Percentiles rank a stretch among this genome's conserved stretches.
phyloP scores from a whole-genome alignment of 1,284 basidiomycete species.

The Trichosporon sp. region DNA sequence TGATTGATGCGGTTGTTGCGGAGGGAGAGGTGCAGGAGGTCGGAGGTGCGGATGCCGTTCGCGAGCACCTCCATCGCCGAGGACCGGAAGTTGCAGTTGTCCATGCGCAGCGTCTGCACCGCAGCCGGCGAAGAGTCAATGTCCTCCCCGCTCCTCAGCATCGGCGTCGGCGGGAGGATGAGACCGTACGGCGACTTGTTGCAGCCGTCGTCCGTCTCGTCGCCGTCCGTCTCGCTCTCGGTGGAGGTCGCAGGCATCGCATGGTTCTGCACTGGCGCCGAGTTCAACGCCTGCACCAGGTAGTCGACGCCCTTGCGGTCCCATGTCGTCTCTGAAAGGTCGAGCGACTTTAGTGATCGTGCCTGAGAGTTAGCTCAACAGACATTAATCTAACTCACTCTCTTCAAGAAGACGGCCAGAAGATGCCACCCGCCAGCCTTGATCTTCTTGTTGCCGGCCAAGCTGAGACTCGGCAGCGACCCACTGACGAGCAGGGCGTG shows the following conservation, averaged over 20 bases:
- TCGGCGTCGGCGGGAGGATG: constrained; percentile 38
- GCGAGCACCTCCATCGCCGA: constrained; percentile 70
- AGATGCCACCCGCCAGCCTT: constrained; percentile 72
- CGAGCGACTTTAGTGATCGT: constrained; percentile 69
- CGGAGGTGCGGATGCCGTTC: constrained; percentile 71
- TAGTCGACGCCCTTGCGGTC: constrained; percentile 81
- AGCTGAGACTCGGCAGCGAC: constrained; percentile 72
- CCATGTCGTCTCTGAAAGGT: constrained; percentile 78
- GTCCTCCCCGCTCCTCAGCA: constrained; percentile 28
- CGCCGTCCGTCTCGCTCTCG: not conserved
- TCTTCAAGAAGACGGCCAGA: constrained; percentile 69
- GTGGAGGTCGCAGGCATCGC: not conserved
- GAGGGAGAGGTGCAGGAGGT: constrained; percentile 76
- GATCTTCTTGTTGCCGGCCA: constrained; percentile 79
- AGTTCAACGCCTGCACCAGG: constrained; percentile 63
- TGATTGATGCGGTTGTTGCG: constrained; percentile 76
- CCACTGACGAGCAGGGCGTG: constrained; percentile 83
- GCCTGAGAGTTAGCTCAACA: constrained; percentile 52
- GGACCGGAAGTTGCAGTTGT: constrained; percentile 70
- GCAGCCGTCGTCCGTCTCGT: not conserved
- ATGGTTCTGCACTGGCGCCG: constrained; percentile 9
- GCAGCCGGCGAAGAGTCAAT: constrained; percentile 23
- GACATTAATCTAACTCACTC: constrained; percentile 51
- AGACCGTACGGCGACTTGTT: constrained; percentile 21
- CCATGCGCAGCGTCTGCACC: constrained; percentile 70